phyloP scores from a whole-genome alignment of 345 rosid genomes.

The Populus tremula region DNA sequence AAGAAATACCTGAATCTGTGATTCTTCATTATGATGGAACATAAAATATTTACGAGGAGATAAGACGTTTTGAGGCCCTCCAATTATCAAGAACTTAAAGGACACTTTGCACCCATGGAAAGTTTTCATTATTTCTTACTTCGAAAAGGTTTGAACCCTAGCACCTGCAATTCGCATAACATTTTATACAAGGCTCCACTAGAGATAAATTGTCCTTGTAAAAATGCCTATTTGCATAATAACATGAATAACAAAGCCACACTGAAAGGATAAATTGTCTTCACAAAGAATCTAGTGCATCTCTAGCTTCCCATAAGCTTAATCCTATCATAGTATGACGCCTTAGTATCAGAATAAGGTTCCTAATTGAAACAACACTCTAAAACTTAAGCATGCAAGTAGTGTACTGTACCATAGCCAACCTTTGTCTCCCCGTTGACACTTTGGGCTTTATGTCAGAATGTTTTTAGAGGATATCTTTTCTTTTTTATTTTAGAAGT shows the following conservation, averaged over 20 bases:
- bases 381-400: neutral
- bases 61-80: neutral
- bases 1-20: too few species aligned
- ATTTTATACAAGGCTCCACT: neutral
- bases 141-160: neutral
- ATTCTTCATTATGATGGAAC: too few species aligned
- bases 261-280: neutral
- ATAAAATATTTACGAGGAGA: too few species aligned
- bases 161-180: neutral
- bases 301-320: neutral
- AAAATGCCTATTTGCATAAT: neutral
- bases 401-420: neutral
- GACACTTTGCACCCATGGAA: neutral
- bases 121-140: neutral
- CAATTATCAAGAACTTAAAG: neutral
- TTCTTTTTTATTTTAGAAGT: neutral
- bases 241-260: neutral
- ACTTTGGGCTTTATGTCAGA: constrained; percentile 2
- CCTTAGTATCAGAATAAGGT: neutral
- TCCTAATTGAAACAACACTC: neutral
- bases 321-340: neutral
- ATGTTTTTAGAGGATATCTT: neutral
- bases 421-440: neutral
- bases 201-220: neutral
- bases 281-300: neutral